Evolutionary conservation across 495 filamentous ascomycete genomes (phyloP).

Genomic region (Talaromyces thailandensis): DNA sequence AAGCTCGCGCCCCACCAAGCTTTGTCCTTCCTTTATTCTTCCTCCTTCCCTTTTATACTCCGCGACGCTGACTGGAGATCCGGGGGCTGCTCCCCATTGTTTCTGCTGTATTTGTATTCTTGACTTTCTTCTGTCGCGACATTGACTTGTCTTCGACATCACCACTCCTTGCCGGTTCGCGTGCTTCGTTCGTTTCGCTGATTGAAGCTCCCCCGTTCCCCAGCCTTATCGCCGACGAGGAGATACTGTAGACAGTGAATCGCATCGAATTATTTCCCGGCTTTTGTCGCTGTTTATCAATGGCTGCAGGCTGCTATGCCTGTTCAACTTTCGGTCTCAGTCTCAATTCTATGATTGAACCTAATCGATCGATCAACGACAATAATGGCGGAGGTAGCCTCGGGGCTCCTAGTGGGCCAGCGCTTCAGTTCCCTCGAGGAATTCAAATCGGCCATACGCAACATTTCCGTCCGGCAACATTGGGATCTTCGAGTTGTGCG

Average conservation of each 20-base stretch:
- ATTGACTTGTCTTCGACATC: background rate
- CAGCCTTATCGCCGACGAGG: conserved; percentile 2
- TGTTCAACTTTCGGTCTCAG: background rate
- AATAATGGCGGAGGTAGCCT: conserved; percentile 30
- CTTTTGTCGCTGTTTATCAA: background rate
- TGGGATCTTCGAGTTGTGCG: conserved; percentile 38
- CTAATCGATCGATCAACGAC: background rate
- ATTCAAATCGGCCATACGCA: conserved; percentile 34
- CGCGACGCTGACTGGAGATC: background rate
- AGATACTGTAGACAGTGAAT: background rate
- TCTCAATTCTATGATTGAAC: background rate
- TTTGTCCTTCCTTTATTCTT: background rate
- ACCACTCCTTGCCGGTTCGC: background rate
- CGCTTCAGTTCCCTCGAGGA: conserved; percentile 35
- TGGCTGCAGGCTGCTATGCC: conserved; percentile 1
- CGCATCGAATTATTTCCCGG: background rate
- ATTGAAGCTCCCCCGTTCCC: conserved; percentile 1
- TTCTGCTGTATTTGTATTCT: background rate
- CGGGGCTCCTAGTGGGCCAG: conserved; percentile 37
- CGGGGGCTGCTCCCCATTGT: background rate
- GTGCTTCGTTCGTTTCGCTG: background rate
- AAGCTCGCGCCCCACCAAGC: conserved; percentile 1
- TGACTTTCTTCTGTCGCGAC: background rate
- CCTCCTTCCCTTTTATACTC: background rate
- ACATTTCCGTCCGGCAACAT: conserved; percentile 37